phyloP scores from a whole-genome alignment of 169 alveolate genomes.

The Plasmodium vinckei region DNA sequence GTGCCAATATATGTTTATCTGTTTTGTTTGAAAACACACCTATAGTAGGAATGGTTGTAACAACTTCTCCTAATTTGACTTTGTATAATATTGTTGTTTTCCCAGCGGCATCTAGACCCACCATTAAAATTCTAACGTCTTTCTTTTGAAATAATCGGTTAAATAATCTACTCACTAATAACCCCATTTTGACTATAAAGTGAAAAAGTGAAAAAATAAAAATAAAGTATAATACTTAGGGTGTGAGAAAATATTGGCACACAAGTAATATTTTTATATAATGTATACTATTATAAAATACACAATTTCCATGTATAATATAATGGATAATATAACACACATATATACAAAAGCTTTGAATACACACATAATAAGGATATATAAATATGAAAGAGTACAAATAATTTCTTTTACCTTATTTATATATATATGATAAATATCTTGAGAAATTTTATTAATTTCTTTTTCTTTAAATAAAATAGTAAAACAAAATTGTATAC shows the following conservation, averaged over 20 bases:
- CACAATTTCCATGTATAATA: no score
- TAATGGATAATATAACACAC: no score
- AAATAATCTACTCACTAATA: constrained; percentile 87
- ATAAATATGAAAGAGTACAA: no score
- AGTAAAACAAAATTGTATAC: no score
- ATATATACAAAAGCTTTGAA: no score
- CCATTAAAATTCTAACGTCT: constrained; percentile 96
- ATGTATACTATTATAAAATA: neutral
- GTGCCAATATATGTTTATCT: no score
- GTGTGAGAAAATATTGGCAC: no score
- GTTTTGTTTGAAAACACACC: constrained; percentile 81
- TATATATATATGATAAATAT: no score
- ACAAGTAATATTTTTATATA: neutral
- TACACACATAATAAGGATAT: no score
- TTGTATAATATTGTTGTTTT: constrained; percentile 97
- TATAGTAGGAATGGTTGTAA: constrained; percentile 98
- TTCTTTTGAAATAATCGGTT: constrained; percentile 91
- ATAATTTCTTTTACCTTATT: no score
- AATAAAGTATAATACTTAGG: neutral
- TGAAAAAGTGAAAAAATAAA: neutral
- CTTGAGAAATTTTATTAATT: no score
- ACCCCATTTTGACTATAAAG: constrained; percentile 85
- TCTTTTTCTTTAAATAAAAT: no score
- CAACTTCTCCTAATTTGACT: constrained; percentile 96
- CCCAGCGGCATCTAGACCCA: constrained; percentile 99